Conservation (phyloP, 2,329 filamentous ascomycete genomes). For the Scopulariopsis brevicaulis region DNA sequence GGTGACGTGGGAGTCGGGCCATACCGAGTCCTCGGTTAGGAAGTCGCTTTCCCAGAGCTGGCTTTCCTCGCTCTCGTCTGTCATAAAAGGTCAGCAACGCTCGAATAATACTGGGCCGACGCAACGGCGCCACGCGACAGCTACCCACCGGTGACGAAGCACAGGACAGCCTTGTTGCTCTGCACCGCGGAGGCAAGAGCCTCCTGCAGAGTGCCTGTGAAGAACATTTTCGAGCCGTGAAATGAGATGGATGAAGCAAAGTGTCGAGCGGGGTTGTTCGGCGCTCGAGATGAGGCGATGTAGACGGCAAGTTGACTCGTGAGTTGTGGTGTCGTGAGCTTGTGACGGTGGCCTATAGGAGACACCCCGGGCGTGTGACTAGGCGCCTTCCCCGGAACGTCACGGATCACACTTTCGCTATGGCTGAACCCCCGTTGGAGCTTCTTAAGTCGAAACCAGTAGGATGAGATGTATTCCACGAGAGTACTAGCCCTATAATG, state of each 20-base stretch:
- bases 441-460: too few species aligned
- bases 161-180: slow-evolving; percentile 67
- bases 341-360: neutral
- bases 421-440: too few species aligned
- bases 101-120: neutral
- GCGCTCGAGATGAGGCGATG: too few species aligned
- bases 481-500: neutral
- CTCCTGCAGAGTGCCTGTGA: slow-evolving; percentile 65
- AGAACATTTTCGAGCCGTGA: slow-evolving; percentile 53
- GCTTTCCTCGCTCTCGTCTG: slow-evolving; percentile 62
- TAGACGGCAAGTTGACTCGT: neutral
- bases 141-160: slow-evolving; percentile 67
- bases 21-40: slow-evolving; percentile 43
- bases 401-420: neutral
- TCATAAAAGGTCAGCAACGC: slow-evolving; percentile 6
- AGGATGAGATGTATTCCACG: too few species aligned
- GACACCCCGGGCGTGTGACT: neutral
- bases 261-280: neutral
- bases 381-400: neutral
- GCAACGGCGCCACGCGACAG: neutral
- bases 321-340: neutral
- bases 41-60: slow-evolving; percentile 62
- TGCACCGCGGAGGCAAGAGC: slow-evolving; percentile 68
- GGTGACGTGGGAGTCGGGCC: slow-evolving; percentile 8
- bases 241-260: neutral